A percentile compares a stretch with the other conserved stretches of the same genome.
Conservation (phyloP, 495 filamentous ascomycete genomes). For the Aspergillus biplanus region DNA sequence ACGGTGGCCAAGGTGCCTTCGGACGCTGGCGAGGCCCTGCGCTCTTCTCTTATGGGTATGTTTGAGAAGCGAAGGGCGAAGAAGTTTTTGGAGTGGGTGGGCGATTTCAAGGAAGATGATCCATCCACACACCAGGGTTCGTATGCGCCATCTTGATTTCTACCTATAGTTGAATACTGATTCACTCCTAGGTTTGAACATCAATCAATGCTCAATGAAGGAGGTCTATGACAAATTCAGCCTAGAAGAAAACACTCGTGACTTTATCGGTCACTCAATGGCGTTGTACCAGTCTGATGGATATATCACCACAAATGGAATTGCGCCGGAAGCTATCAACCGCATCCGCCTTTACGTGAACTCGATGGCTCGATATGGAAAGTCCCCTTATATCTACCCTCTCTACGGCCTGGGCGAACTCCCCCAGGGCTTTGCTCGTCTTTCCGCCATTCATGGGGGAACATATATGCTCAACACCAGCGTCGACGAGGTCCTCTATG, state of each 20-base stretch:
- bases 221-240: constrained; percentile 98
- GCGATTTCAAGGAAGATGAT: constrained; percentile 83
- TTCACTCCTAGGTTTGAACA: constrained; percentile 70
- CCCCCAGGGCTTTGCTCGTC: constrained; percentile 95
- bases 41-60: constrained; percentile 92
- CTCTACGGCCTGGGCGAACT: constrained; percentile 97
- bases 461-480: constrained; percentile 99
- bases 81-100: constrained; percentile 97
- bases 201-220: constrained; percentile 82
- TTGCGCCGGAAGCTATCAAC: constrained; percentile 83
- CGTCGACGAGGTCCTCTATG: constrained; percentile 85
- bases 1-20: constrained; percentile 97
- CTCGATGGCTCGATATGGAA: constrained; percentile 96
- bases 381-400: constrained; percentile 99
- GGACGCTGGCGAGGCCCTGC: constrained; percentile 86
- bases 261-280: constrained; percentile 99
- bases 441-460: constrained; percentile 97
- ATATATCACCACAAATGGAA: constrained; percentile 74
- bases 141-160: constrained; percentile 25
- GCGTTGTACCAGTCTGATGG: constrained; percentile 88
- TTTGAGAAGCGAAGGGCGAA: constrained; percentile 98
- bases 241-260: constrained; percentile 86
- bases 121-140: constrained; percentile 83
- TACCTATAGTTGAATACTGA: constrained; percentile 25
- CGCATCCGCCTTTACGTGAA: constrained; percentile 96